Evolutionary conservation across 106 monocot species (phyloP).

Genomic region (Phalaenopsis equestris): DNA sequence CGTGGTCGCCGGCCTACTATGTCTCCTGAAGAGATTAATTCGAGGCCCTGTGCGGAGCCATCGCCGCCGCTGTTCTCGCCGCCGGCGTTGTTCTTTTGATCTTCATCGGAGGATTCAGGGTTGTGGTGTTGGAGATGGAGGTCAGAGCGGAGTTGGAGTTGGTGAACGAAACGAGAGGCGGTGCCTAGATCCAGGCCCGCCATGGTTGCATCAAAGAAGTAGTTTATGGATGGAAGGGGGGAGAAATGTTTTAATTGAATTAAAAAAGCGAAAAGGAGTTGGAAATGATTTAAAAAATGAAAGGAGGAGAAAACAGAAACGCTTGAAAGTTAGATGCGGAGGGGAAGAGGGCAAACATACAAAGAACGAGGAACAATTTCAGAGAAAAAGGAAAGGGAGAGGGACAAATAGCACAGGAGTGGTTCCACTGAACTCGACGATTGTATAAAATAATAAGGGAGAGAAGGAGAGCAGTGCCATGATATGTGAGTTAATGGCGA

Average conservation of each 20-base stretch:
- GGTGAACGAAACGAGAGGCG: conserved; percentile 37
- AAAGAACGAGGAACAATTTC: conserved; percentile 18
- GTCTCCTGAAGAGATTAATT: background rate
- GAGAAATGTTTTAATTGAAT: conserved; percentile 9
- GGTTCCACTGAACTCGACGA: no score
- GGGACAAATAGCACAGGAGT: conserved; percentile 2
- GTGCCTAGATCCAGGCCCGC: conserved; percentile 48
- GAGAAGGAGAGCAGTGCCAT: background rate
- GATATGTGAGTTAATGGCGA: conserved; percentile 8
- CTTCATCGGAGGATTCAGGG: conserved; percentile 14
- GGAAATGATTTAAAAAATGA: conserved; percentile 13
- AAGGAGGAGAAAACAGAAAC: conserved; percentile 5
- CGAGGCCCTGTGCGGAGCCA: background rate
- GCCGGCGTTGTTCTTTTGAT: conserved; percentile 3
- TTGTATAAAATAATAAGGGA: background rate
- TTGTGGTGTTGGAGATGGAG: conserved; percentile 32
- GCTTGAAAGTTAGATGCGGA: background rate
- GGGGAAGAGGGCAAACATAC: conserved; percentile 11
- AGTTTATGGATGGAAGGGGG: conserved; percentile 2
- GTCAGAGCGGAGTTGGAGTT: conserved; percentile 30
- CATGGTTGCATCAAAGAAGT: conserved; percentile 32
- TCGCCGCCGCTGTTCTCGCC: background rate
- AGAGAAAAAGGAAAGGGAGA: conserved; percentile 9
- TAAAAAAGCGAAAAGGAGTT: conserved; percentile 12
- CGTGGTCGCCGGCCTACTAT: background rate